These are phyloP conservation scores for Magnusiomyces sp. DNA, from an alignment of 1,139 yeast species.

Conservation along the genomic window DNA sequence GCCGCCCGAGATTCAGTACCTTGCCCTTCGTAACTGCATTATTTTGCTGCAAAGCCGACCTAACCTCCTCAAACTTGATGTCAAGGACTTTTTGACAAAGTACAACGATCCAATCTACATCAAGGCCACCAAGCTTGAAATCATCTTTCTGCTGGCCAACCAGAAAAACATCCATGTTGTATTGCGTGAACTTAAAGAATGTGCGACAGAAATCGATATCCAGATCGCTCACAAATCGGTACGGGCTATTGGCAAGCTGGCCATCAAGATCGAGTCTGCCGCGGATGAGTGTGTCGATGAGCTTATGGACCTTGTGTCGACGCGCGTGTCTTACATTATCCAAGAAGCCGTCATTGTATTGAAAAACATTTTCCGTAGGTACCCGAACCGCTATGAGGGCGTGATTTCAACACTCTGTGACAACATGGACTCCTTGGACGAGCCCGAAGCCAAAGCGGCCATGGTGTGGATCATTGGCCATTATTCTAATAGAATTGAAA, in stretches of 20 bases:
- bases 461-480: constrained; percentile 82
- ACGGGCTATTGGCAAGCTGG: constrained; percentile 82
- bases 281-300: constrained; percentile 59
- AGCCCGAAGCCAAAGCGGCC: constrained; percentile 72
- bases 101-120: constrained; percentile 82
- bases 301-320: constrained; percentile 50
- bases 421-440: constrained; percentile 45
- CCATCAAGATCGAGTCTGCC: constrained; percentile 57
- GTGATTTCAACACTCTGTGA: constrained; percentile 39
- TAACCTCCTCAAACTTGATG: constrained; percentile 55
- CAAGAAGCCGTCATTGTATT: constrained; percentile 76
- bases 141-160: constrained; percentile 69
- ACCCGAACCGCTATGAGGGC: constrained; percentile 47
- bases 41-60: constrained; percentile 62
- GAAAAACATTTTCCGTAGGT: constrained; percentile 67
- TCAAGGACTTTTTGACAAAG: constrained; percentile 69
- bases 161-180: constrained; percentile 54
- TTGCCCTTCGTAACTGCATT: constrained; percentile 74
- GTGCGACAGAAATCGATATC: constrained; percentile 78
- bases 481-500: constrained; percentile 45
- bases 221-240: constrained; percentile 83
- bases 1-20: constrained; percentile 77
- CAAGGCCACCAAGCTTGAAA: constrained; percentile 84
- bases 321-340: constrained; percentile 64
- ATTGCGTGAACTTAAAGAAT: constrained; percentile 69